Evolutionary conservation across 495 filamentous ascomycete genomes (phyloP).

Genomic region (Neurospora intermedia): DNA sequence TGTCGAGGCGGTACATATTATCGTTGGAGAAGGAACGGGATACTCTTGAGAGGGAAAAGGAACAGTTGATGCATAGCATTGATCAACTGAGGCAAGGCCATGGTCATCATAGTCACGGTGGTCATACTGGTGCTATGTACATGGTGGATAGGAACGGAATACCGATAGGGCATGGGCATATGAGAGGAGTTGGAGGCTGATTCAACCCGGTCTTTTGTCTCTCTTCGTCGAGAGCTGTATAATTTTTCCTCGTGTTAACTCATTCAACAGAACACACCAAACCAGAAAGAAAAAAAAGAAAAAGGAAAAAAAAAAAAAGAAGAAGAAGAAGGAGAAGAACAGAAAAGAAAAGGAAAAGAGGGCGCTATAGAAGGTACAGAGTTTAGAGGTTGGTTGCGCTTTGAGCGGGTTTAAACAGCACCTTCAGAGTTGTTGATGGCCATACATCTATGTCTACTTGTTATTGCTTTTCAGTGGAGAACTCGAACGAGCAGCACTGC

Average conservation of each 20-base stretch:
- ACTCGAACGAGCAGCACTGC: background rate
- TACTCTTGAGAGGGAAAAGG: constrained; percentile 25
- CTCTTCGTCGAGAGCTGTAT: background rate
- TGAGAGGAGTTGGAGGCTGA: background rate
- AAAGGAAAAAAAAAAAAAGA: too few species aligned
- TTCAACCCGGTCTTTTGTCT: background rate
- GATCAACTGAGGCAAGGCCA: constrained; percentile 11
- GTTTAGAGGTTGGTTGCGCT: background rate
- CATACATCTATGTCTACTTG: background rate
- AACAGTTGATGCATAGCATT: constrained; percentile 22
- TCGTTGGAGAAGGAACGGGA: constrained; percentile 27
- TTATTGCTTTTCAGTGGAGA: background rate
- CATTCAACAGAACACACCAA: background rate
- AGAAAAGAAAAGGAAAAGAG: too few species aligned
- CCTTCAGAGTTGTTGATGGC: background rate
- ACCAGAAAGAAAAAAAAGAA: too few species aligned
- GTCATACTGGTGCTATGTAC: background rate
- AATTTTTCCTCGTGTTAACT: background rate
- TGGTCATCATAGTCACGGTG: background rate
- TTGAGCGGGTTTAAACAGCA: background rate
- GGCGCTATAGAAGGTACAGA: background rate
- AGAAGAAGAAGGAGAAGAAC: too few species aligned
- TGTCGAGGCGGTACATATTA: constrained; percentile 32
- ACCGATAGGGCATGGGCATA: background rate
- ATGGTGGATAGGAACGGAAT: background rate